Base-by-base conservation (phyloP, 2,329 filamentous ascomycete species). In the Aspergillus tamarii region DNA sequence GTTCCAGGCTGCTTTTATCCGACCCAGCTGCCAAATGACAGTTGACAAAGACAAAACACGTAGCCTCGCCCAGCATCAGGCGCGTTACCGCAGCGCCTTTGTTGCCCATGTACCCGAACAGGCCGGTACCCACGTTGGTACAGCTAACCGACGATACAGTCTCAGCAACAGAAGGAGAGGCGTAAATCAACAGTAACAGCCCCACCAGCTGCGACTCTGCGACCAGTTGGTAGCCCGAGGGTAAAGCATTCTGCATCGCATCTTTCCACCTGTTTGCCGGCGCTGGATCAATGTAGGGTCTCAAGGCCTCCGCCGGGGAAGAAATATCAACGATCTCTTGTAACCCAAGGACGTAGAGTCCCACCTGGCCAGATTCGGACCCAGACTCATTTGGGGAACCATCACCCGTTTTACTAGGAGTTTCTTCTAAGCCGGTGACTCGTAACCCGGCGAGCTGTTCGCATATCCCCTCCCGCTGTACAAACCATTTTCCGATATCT, bases 51-150 rank as follows among this genome's bases (percentile, higher is more conserved):
- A 95, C 90, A 61, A 99, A 81, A 34, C 91, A 87, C 0, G 95
- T 97, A 0, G 93, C 93, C 76, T 97, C 95, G 2, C 94, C 95
- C 0, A 99, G 81, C 0, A 99, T 84, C 4, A 99, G 82, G 23
- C 94, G 87, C 4, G 91, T 91, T 3, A 90, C 87, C 0, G 97
- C 90, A 4, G 92, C 94, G 1, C 95, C 95, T 76, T 99, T 99
- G 77, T 99, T 99, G 11, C 95, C 95, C 82, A 97, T 90, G 73
- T 97, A 97, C 0, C 94, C 94, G 78, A 96, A 87, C 50, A 98
- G 78, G 0, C 95, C 95, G 0, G 95, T 99, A 0, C 94, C 94
- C 9, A 98, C 90, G 62, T 88, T 90, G 5, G 89, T 89, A 1
- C 90, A 93, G 77, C 92, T 96, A 69, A 97, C 88, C 56, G 92